A percentile compares a stretch with the other conserved stretches of the same genome.
Conservation (phyloP, 176 grass and related monocot genomes). For the Carex myosuroides region DNA sequence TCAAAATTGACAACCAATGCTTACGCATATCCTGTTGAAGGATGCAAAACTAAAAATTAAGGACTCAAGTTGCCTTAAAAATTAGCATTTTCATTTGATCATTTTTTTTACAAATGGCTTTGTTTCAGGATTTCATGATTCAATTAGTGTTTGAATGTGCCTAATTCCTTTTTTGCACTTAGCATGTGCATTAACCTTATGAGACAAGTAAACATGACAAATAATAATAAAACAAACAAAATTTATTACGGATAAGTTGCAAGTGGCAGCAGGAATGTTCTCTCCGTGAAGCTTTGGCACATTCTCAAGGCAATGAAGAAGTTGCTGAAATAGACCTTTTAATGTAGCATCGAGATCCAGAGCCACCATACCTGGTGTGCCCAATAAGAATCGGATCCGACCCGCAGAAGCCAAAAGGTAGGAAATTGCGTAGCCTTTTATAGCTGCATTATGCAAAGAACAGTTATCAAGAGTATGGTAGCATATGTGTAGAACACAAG, state of each 20-base stretch:
- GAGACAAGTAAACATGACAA: not conserved
- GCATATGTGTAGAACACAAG: not conserved
- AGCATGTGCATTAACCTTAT: not conserved
- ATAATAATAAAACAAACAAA: not conserved
- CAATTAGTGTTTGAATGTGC: not conserved
- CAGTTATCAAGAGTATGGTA: conserved; percentile 2
- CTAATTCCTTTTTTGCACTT: not conserved
- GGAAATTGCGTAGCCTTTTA: conserved; percentile 93
- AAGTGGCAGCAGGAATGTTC: conserved; percentile 54
- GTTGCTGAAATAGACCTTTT: conserved; percentile 89
- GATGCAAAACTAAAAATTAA: not conserved
- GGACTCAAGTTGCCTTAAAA: not conserved
- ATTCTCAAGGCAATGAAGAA: conserved; percentile 89
- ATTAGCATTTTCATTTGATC: not conserved
- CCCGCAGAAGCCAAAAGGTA: conserved; percentile 84
- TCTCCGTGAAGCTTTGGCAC: conserved; percentile 90
- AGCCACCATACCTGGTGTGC: conserved; percentile 97
- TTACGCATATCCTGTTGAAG: conserved; percentile 79
- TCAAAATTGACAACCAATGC: conserved; percentile 93
- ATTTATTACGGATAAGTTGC: conserved; percentile 61
- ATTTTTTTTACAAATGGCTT: not conserved
- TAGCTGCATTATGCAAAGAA: conserved; percentile 49
- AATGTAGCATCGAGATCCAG: conserved; percentile 88
- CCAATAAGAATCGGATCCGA: conserved; percentile 95
- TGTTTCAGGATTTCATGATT: not conserved